Evolutionary conservation across 2,329 filamentous ascomycete genomes (phyloP).

Genomic region (Aspergillus thermomutatus): DNA sequence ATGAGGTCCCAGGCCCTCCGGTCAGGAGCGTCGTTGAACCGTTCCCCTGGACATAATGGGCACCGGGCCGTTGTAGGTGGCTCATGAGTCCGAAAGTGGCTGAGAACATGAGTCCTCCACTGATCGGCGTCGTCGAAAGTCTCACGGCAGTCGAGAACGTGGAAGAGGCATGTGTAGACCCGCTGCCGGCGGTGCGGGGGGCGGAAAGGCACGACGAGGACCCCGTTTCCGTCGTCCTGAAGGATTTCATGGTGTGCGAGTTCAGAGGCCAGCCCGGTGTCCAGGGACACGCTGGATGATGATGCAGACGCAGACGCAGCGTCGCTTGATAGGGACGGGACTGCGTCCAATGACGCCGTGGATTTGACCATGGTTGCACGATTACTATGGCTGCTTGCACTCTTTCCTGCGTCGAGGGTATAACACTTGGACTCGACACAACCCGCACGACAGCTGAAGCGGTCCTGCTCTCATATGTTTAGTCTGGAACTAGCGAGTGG

Average conservation of each 20-base stretch:
- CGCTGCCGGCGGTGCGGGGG: conserved; percentile 7
- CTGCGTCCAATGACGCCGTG: conserved; percentile 19
- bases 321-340: conserved; percentile 32
- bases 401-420: background rate
- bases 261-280: conserved; percentile 23
- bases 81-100: conserved; percentile 42
- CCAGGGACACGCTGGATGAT: conserved; percentile 28
- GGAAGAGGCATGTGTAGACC: conserved; percentile 42
- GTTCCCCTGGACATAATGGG: conserved; percentile 37
- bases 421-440: conserved; percentile 11
- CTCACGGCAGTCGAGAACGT: conserved; percentile 42
- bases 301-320: conserved; percentile 25
- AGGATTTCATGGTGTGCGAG: conserved; percentile 23
- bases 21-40: conserved; percentile 19
- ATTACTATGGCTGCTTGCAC: background rate
- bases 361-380: background rate
- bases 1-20: conserved; percentile 40
- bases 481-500: conserved; percentile 16
- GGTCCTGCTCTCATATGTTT: conserved; percentile 21
- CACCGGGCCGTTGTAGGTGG: conserved; percentile 41
- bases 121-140: conserved; percentile 35
- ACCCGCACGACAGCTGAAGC: conserved; percentile 13
- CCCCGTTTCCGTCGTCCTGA: conserved; percentile 27
- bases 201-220: conserved; percentile 25
- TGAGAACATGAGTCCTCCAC: conserved; percentile 45